Base-by-base conservation (phyloP, 768 basidiomycete species). In the Coprinellus aureogranulatus region DNA sequence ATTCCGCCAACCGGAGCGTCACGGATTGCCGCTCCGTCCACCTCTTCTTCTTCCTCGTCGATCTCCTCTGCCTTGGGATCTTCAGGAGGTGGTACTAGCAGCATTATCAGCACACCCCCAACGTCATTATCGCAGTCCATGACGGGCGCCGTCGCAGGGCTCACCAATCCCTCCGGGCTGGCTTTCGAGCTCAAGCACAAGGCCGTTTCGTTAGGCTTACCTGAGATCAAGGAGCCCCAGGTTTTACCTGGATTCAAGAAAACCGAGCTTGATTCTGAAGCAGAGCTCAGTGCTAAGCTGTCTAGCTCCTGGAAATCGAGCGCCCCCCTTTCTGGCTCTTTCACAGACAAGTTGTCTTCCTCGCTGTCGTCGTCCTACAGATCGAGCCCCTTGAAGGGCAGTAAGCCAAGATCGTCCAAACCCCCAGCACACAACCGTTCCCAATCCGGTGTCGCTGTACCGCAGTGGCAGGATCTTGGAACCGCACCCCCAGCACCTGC, bases 31-130 rank as follows among this genome's bases (percentile, higher is more conserved):
- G 70, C 73, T 8, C 73, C 80, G 12, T 79, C 81, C 23, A 73
- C 78, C 2, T 77, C 80, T 0, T 85, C 84, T 0, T 84, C 83
- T 1, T 80, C 82, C 8, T 79, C 82, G 4, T 83, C 81, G 1
- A 70, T 81, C 50, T 77, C 77, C 11, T 82, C 80, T 14, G 75
- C 74, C 18, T 61, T 71, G 50, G 73, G 64, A 1, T 75, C 73
- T 5, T 71, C 74, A 20, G 67, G 70, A 23, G 68, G 70, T 41
- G 74, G 72, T 11, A 75, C 78, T 8, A 73, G 72, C 58, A 80
- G 78, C 57, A 70, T 75, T 16, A 70, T 78, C 58, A 84, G 82
- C 64, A 85, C 82, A 10, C 84, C 84, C 4, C 83, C 82, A 12
- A 86, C 84, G 18, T 84, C 84, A 4, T 69, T 76, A 55, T 81